Base-by-base conservation (phyloP, 257 asterid genomes). In the Forsythia suspensa region DNA sequence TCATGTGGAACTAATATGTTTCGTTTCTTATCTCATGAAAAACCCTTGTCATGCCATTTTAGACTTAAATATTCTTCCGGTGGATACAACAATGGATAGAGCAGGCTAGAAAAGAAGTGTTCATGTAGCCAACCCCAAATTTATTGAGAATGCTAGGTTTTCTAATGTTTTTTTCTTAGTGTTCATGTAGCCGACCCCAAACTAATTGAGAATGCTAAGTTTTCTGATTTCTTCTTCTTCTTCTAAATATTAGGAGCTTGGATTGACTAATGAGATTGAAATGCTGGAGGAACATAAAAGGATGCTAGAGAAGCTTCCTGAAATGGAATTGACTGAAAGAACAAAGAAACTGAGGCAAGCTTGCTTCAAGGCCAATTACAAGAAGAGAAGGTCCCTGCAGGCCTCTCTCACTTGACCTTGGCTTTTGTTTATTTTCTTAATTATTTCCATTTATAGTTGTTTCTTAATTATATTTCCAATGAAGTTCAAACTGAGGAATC, bases 301-400 rank as follows among this genome's bases (percentile, higher is more conserved):
- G 63, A 85, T 89, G 97, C 73, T 92, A 65, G 90, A 88, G 70
- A 79, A 21, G 16, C 57, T 88, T 7, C 98, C 97, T 5, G 94
- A 92, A 84, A 80, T 92, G 95, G 97, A 91, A 77, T 67, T 95
- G 70, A 92, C 88, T 59, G 97, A 91, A 55, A 90, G 90, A 74
- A 91, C 97, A 0, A 95, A 92, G 92, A 94, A 82, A 73, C 73
- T 95, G 74, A 83, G 98, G 44, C 97, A 95, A 84, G 93, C 97
- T 24, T 95, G 97, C 72, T 95, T 95, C 91, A 92, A 95, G 86
- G 98, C 97, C 59, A 95, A 90, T 72, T 92, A 92, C 89, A 95
- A 95, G 83, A 95, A 85, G 89, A 91, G 97, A 89, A 92, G 91
- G 76, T 82, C 95, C 71, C 57, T 75, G 74, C 84, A 82, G 46